A percentile compares a stretch with the other conserved stretches of the same genome.
Conservation (phyloP, 2,329 filamentous ascomycete genomes). For the Clonostachys chloroleuca region DNA sequence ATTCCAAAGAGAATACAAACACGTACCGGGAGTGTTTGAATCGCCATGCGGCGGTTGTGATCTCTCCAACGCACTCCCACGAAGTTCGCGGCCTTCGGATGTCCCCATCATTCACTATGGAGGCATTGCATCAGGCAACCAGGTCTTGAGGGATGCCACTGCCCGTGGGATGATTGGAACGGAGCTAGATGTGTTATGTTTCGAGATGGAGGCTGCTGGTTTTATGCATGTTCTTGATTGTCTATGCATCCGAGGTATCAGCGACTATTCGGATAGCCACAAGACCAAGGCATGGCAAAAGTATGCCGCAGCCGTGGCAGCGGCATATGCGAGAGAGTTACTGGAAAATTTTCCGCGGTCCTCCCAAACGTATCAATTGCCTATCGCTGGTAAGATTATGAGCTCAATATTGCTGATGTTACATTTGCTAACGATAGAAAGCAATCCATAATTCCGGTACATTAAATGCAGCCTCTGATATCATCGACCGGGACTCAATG, state of each 20-base stretch:
- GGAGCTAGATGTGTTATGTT: constrained; percentile 8
- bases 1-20: constrained; percentile 1
- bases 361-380: too few species aligned
- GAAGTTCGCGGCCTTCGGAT: not conserved
- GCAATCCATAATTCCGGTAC: too few species aligned
- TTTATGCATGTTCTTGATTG: constrained; percentile 22
- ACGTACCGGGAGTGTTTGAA: not conserved
- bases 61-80: not conserved
- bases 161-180: constrained; percentile 21
- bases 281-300: constrained; percentile 17
- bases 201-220: constrained; percentile 1
- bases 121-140: constrained; percentile 24
- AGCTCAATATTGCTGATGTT: too few species aligned
- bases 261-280: constrained; percentile 22
- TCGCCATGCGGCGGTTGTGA: constrained; percentile 3
- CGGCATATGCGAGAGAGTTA: constrained; percentile 12
- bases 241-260: constrained; percentile 19
- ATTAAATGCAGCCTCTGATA: not conserved
- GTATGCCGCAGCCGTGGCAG: constrained; percentile 14
- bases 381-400: too few species aligned
- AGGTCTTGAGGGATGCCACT: constrained; percentile 20
- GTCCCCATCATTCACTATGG: constrained; percentile 18
- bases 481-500: not conserved
- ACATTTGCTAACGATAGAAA: too few species aligned
- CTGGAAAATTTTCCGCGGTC: not conserved